Evolutionary conservation across 1,139 yeast genomes (phyloP).

Genomic region (Kodamaea alishanica): DNA sequence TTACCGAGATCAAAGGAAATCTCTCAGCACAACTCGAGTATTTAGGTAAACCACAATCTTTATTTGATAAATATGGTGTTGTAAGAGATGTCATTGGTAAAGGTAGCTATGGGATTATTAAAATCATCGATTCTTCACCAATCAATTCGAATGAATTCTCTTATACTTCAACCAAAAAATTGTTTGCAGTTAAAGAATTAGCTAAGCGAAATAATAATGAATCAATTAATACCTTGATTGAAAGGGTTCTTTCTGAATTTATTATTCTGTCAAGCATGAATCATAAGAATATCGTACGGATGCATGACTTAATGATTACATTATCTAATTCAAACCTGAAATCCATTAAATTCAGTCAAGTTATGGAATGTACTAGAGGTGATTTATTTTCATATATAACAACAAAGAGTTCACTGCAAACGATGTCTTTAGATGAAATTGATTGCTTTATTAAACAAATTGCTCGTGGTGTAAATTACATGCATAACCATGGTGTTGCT

Average conservation of each 20-base stretch:
- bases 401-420: constrained; percentile 14
- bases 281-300: constrained; percentile 65
- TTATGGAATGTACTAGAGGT: constrained; percentile 80
- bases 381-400: constrained; percentile 50
- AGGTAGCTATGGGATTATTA: constrained; percentile 84
- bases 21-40: constrained; percentile 2
- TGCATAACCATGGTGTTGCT: constrained; percentile 73
- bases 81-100: constrained; percentile 79
- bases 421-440: constrained; percentile 48
- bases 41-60: constrained; percentile 26
- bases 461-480: constrained; percentile 58
- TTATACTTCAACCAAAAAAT: constrained; percentile 30
- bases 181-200: constrained; percentile 75
- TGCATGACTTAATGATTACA: constrained; percentile 60
- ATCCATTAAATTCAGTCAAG: constrained; percentile 58
- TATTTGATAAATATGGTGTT: constrained; percentile 64
- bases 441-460: constrained; percentile 72
- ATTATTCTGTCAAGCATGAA: constrained; percentile 68
- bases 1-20: constrained; percentile 2
- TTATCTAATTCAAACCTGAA: constrained; percentile 15
- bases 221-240: constrained; percentile 55
- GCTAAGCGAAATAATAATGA: constrained; percentile 33
- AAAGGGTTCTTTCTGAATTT: constrained; percentile 72
- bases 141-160: constrained; percentile 13
- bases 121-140: constrained; percentile 59